phyloP scores from a whole-genome alignment of 805 yeast genomes.

The Myxozyma sirexii region DNA sequence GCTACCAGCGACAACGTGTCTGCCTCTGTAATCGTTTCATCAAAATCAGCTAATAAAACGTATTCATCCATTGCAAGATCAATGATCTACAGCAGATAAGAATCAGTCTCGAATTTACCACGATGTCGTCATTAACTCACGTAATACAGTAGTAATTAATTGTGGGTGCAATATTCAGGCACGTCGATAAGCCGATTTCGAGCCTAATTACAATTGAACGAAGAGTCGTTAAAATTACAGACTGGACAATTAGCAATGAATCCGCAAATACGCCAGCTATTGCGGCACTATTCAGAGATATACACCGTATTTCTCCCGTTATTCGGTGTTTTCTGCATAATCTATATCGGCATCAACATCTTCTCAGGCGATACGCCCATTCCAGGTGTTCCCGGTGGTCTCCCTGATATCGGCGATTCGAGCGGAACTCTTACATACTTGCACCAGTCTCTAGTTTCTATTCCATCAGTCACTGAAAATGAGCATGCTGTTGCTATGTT shows the following conservation, averaged over 20 bases:
- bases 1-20: slow-evolving; percentile 34
- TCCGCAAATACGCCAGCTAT: slow-evolving; percentile 11
- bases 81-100: neutral
- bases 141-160: neutral
- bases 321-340: slow-evolving; percentile 14
- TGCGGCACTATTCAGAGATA: slow-evolving; percentile 30
- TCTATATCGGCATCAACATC: slow-evolving; percentile 13
- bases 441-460: slow-evolving; percentile 45
- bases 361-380: slow-evolving; percentile 5
- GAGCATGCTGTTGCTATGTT: slow-evolving; percentile 48
- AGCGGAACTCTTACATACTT: slow-evolving; percentile 11
- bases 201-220: neutral
- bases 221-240: neutral
- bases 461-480: slow-evolving; percentile 44
- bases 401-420: slow-evolving; percentile 7
- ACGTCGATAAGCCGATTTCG: neutral
- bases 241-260: neutral
- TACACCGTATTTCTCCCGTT: slow-evolving; percentile 33
- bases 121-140: neutral
- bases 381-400: slow-evolving; percentile 3
- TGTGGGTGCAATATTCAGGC: neutral
- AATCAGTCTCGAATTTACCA: too few relatives aligned
- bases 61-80: neutral
- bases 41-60: slow-evolving; percentile 33
- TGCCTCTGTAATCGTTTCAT: slow-evolving; percentile 33